Evolutionary conservation across 805 yeast species (phyloP), one percentile per base, ranked within the genome.

Genomic region (Nakazawaea laoshanensis): DNA sequence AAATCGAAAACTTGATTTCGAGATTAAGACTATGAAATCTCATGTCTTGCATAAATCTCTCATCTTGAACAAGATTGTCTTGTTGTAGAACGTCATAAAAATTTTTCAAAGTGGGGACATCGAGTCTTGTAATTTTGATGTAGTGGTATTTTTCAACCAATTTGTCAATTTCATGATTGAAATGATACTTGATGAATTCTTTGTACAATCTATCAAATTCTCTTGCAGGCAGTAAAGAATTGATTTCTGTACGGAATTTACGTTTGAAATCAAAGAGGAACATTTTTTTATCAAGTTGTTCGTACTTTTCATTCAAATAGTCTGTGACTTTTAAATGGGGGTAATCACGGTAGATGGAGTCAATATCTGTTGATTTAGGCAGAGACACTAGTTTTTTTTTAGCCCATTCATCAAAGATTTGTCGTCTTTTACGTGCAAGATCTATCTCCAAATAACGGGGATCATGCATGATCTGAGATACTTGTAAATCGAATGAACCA

Each of bases 381-480:
- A n/a, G n/a, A n/a, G n/a, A n/a, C n/a, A n/a, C 29, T 10, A 11
- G 30, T 21, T 26, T 32, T 39, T 17, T 36, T 33, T 3, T 55
- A 47, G 63, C 49, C 81, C 82, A 74, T 18, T 52, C 45, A 27
- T 67, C 65, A 44, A 65, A 75, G 2, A 62, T 42, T 1, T 46
- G 53, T 31, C 52, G 55, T 22, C 77, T 50, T 7, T 45, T 44
- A 13, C 47, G 40, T 25, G 61, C 57, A 17, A 55, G 45, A 6
- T 53, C 52, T 13, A 70, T 37, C 2, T 38, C 34, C 16, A 53
- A 48, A 43, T 59, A 73, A 9, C 60, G 41, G 4, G 65, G 61
- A 38, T 73, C 74, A n/a, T 53, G 39, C 1, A 59, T 50, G 1
- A 74, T 41, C 31, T 55, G 57, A 9, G 47, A 42, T 8, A 63